Evolutionary conservation across 2,329 filamentous ascomycete genomes (phyloP).

Genomic region (Scytalidium sp.): DNA sequence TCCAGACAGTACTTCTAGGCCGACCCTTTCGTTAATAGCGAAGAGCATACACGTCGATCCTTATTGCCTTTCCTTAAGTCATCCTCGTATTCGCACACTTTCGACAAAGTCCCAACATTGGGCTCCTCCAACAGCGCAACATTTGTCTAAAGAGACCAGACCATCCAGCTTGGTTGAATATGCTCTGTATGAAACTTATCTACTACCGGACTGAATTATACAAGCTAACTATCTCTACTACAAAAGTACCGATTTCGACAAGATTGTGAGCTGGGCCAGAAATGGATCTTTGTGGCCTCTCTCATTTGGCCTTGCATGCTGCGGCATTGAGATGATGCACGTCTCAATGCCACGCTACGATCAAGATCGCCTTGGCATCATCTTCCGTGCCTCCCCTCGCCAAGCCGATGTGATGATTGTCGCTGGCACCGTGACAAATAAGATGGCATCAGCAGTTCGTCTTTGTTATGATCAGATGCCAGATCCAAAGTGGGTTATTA

Average conservation of each 20-base stretch:
- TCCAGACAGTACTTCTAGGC: no score
- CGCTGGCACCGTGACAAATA: conserved; percentile 89
- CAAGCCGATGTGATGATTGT: conserved; percentile 95
- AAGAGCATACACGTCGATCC: no score
- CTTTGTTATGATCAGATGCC: conserved; percentile 97
- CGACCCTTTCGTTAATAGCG: no score
- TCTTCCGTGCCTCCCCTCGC: conserved; percentile 83
- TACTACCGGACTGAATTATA: no score
- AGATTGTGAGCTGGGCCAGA: conserved; percentile 79
- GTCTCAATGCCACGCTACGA: conserved; percentile 85
- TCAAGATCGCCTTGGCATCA: conserved; percentile 83
- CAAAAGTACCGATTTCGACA: conserved; percentile 73
- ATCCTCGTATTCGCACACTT: no score
- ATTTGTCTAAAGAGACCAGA: no score
- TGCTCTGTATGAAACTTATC: no score
- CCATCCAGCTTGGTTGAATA: no score
- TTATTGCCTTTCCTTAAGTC: no score
- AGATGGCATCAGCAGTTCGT: conserved; percentile 88
- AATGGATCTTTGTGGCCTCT: conserved; percentile 86
- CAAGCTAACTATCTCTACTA: conserved; percentile 3
- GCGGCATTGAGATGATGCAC: conserved; percentile 92
- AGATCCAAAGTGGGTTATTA: conserved; percentile 80
- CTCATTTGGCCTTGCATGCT: conserved; percentile 86
- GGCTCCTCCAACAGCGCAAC: no score
- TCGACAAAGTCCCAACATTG: no score